Evolutionary conservation across 257 asterid genomes (phyloP).

Genomic region (Fraxinus americana): DNA sequence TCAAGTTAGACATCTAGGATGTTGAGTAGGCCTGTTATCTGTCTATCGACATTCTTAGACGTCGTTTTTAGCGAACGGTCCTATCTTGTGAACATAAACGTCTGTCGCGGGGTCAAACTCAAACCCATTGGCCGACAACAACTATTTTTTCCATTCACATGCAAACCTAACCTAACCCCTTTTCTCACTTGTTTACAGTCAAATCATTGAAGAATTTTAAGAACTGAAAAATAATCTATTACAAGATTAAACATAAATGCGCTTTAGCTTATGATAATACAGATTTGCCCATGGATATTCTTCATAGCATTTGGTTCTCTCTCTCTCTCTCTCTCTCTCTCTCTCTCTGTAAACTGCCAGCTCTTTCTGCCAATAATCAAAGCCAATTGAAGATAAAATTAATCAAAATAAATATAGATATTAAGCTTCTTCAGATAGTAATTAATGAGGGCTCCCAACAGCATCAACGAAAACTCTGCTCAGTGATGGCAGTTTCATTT

Average conservation of each 20-base stretch:
- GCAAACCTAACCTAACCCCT: not conserved
- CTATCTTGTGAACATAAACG: too few species aligned
- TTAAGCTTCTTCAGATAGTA: not conserved
- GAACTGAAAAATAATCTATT: too few species aligned
- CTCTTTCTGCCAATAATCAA: slow-evolving; percentile 39
- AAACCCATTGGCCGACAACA: slow-evolving; percentile 29
- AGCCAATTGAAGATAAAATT: slow-evolving; percentile 25
- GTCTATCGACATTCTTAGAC: too few species aligned
- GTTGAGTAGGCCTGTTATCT: too few species aligned
- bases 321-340: slow-evolving; percentile 18
- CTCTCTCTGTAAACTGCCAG: slow-evolving; percentile 33
- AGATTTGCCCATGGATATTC: slow-evolving; percentile 31
- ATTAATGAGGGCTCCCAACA: slow-evolving; percentile 54
- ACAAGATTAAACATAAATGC: slow-evolving; percentile 3
- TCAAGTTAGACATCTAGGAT: too few species aligned
- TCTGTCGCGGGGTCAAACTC: slow-evolving; percentile 26
- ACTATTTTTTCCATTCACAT: slow-evolving; percentile 13
- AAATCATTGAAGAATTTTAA: not conserved
- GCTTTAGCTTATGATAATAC: slow-evolving; percentile 5
- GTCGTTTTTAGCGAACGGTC: too few species aligned
- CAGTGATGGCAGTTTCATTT: slow-evolving; percentile 53
- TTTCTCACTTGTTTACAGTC: not conserved
- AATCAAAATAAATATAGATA: slow-evolving; percentile 5
- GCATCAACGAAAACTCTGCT: slow-evolving; percentile 60
- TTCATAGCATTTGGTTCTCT: not conserved